Evolutionary conservation across 2,329 filamentous ascomycete species (phyloP), one percentile per base, ranked within the genome.

Genomic region (Colletotrichum costaricense): DNA sequence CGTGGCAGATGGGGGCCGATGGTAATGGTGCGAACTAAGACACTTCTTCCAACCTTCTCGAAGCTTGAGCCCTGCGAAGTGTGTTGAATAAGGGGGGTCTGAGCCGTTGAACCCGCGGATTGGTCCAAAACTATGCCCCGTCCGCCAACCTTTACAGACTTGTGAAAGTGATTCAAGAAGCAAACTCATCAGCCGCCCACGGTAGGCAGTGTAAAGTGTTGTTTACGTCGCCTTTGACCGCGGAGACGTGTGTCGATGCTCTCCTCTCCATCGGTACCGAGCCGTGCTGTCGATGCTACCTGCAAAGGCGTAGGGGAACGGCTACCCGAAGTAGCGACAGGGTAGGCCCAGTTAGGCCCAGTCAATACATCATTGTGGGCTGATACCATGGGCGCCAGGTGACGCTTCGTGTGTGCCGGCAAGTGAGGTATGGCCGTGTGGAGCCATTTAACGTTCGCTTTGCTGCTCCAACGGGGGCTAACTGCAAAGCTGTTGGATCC

Each of bases 321-420:
- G 38, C 38, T 42, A 42, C 65, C 62, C 57, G 24, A 42, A 38
- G 30, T 11, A 42, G 60, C 57, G 57, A 71, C 70, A 73, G 63
- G 67, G 67, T 74, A 67, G 35, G 60, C 30, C 33, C 33, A 57
- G 38, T 14, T 74, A 67, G 35, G 60, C 30, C 33, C 33, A 57
- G 38, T 14, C 52, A 56, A 57, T 68, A 71, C 67, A 71, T 74
- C 64, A 63, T 71, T 70, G 73, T 76, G 74, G 74, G 75, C 74
- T 76, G 74, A 76, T 75, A 54, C 65, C 33, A 33, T 67, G 33
- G 74, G 74, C 72, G 68, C 72, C 62, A 75, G 54, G 75, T 75
- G 73, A 75, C 66, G 69, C 74, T 69, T 75, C 65, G 64, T 64
- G 69, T 62, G 60, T 65, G 60, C 69, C 73, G 65, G 73, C 73